phyloP scores from a whole-genome alignment of 1,139 yeast genomes.

The Candida smagusa region DNA sequence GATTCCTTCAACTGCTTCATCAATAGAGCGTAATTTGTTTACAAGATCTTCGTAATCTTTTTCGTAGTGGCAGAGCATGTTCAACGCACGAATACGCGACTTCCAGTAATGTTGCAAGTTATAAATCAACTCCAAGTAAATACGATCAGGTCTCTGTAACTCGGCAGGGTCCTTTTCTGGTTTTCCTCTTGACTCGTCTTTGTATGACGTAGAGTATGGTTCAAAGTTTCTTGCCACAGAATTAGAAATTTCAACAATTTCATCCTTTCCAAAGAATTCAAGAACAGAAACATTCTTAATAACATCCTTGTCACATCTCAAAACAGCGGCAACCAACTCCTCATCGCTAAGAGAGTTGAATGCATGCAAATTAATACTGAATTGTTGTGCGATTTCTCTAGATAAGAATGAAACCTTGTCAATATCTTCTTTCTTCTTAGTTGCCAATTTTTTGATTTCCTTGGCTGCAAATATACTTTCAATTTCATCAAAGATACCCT shows the following conservation, averaged over 20 bases:
- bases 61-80: slow-evolving; percentile 57
- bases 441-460: slow-evolving; percentile 58
- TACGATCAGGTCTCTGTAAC: slow-evolving; percentile 74
- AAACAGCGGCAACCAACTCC: slow-evolving; percentile 54
- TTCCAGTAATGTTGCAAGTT: slow-evolving; percentile 80
- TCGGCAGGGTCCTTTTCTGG: slow-evolving; percentile 72
- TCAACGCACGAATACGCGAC: slow-evolving; percentile 70
- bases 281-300: slow-evolving; percentile 58
- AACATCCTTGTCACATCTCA: slow-evolving; percentile 61
- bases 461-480: slow-evolving; percentile 78
- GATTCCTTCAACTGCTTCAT: slow-evolving; percentile 60
- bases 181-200: slow-evolving; percentile 32
- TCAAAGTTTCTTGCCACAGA: slow-evolving; percentile 62
- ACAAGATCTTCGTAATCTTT: slow-evolving; percentile 71
- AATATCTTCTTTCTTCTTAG: slow-evolving; percentile 44
- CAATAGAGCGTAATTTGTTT: slow-evolving; percentile 56
- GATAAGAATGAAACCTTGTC: slow-evolving; percentile 61
- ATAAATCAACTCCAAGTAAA: slow-evolving; percentile 68
- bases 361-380: slow-evolving; percentile 71
- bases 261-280: slow-evolving; percentile 70
- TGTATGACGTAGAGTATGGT: slow-evolving; percentile 57
- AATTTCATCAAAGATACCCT: slow-evolving; percentile 72
- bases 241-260: slow-evolving; percentile 62
- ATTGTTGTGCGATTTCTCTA: slow-evolving; percentile 73
- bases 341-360: slow-evolving; percentile 52